Evolutionary conservation across 495 filamentous ascomycete species (phyloP), one percentile per base, ranked within the genome.

Genomic region (Sordaria brevicollis): DNA sequence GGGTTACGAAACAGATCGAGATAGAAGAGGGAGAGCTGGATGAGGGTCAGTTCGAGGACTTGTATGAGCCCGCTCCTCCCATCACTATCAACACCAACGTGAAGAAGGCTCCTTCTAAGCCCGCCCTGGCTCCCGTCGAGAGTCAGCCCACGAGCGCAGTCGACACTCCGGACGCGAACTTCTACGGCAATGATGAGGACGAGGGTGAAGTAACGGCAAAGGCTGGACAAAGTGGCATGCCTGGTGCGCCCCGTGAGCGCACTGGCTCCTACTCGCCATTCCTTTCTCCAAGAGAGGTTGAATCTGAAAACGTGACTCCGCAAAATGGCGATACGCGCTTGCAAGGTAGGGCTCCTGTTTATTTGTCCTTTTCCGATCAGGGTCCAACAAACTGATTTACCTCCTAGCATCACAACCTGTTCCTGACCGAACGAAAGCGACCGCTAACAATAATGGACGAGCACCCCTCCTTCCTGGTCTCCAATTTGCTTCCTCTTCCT

Each of bases 11-110:
- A 21, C 35, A 36, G 67, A 66, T 67, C 49, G 72, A 78, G 31
- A 83, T 86, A 36, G 91, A 95, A 71, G 91, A 94, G 74, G 91
- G 90, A 2, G 91, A 94, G 74, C 74, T 93, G 19, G 91, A 89
- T 72, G 91, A 93, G 70, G 84, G 82, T 1, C 89, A 89, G 72
- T 84, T 81, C 43, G 83, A 85, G 65, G 80, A 81, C 72, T 36
- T 84, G 8, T 85, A 85, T 67, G 83, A 82, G 39, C 77, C 81
- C 2, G 71, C 72, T 36, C 71, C 77, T 13, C 38, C 74, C 4
- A 43, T 66, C 21, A 54, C 68, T 37, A 17, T 37, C 74, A 49
- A 67, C 75, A 38, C 35, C 65, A 49, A 29, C 15, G n/a, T 31
- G 8, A 65, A 65, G 25, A 2, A 67, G 0, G 54, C 57, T 35